Conservation (phyloP, 2,329 filamentous ascomycete species). For the Cytospora chrysosperma region DNA sequence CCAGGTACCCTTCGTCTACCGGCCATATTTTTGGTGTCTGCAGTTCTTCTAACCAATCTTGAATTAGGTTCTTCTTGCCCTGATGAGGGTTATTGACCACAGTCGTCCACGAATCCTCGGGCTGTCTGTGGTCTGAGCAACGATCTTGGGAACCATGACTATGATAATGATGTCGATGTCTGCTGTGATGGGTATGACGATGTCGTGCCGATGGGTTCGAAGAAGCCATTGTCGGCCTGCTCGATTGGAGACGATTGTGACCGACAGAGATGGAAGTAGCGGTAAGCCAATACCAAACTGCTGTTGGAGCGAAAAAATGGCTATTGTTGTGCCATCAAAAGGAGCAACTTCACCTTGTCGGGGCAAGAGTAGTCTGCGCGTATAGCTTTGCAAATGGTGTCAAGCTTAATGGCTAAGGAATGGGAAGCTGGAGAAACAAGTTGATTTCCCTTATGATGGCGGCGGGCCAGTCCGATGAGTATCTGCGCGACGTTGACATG, state of each 20-base stretch:
- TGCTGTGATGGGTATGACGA: neutral
- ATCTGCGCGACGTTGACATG: neutral
- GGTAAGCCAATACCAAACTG: neutral
- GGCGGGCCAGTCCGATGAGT: neutral
- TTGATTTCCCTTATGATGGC: neutral
- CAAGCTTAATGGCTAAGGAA: neutral
- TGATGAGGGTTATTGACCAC: neutral
- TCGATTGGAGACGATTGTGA: no score
- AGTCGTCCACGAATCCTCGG: neutral
- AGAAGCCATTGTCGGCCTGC: slow-evolving; percentile 1
- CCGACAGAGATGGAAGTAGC: neutral
- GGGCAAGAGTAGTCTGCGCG: neutral
- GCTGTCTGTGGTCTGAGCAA: neutral
- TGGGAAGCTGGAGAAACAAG: neutral
- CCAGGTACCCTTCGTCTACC: neutral
- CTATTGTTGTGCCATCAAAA: neutral
- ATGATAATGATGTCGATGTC: neutral
- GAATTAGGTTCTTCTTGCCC: slow-evolving; percentile 2
- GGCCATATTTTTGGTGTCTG: neutral
- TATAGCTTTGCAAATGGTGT: neutral
- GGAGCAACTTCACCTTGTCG: neutral
- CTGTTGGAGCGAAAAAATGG: neutral
- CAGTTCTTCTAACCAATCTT: slow-evolving; percentile 10
- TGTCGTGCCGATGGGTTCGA: neutral
- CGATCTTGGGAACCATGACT: neutral